Conservation (phyloP, 148 eudicot genomes). For the Vaccinium darrowii region DNA sequence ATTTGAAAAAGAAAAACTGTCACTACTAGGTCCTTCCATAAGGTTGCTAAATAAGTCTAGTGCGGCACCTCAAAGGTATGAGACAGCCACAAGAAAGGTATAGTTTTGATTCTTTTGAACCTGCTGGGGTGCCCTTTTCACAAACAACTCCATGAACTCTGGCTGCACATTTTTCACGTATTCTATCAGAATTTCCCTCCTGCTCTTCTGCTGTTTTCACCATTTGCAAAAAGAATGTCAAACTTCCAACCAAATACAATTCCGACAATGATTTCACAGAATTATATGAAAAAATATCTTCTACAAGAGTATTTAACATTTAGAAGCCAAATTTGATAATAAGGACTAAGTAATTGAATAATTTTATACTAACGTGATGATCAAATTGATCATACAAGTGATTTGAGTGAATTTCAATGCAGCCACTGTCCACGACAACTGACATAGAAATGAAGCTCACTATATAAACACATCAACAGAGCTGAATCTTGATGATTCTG, state of each 20-base stretch:
- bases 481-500: background rate
- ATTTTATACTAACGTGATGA: background rate
- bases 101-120: slow-evolving; percentile 37
- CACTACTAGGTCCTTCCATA: background rate
- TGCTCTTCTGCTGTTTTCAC: slow-evolving; percentile 48
- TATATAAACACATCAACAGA: background rate
- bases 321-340: background rate
- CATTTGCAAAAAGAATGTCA: background rate
- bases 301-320: too few relatives aligned
- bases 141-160: slow-evolving; percentile 88
- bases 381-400: background rate
- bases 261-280: background rate
- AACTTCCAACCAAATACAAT: background rate
- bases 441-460: background rate
- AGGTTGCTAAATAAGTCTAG: background rate
- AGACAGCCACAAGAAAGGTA: slow-evolving; percentile 5
- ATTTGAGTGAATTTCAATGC: background rate
- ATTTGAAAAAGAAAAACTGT: background rate
- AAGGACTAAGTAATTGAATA: background rate
- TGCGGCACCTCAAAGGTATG: background rate
- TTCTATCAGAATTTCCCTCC: slow-evolving; percentile 78
- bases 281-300: background rate
- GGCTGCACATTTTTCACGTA: slow-evolving; percentile 82
- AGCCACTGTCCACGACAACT: background rate
- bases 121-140: slow-evolving; percentile 85